Evolutionary conservation across 495 filamentous ascomycete genomes (phyloP), one percentile per base, ranked within the genome.

Genomic region (Aspergillus sparsus): DNA sequence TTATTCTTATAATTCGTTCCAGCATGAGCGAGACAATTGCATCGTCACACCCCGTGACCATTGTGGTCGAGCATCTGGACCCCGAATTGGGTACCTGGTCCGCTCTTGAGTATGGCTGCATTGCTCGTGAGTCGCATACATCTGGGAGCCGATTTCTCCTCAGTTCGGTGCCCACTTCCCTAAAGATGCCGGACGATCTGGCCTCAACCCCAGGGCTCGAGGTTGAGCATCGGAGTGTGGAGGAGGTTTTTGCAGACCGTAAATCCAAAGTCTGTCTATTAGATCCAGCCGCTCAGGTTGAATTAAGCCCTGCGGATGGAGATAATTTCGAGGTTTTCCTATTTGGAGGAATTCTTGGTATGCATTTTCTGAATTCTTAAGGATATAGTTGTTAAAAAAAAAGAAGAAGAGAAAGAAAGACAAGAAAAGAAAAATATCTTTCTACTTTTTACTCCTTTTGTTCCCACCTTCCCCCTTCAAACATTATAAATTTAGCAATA

Each of bases 291-390:
- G 95, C 91, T 6, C 76, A 81, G 64, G 82, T 84, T 62, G 93
- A 97, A 64, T 70, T 98, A 66, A 84, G 80, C 44, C 94, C 95
- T 0, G 87, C 85, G 44, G 94, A 98, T 79, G 90, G 84, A 9
- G 84, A 88, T 41, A 71, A 62, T 11, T 98, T 98, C 73, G 90
- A 97, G 62, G 86, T 89, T 12, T 98, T 97, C 72, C 74, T 98
- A 35, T 98, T 98, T 74, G 94, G 94, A 11, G 94, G 94, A 3
- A 98, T 98, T 73, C 77, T 98, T 59, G 93, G 92, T 95, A 77
- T 62, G 85, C 77, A 57, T 54, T 27, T 46, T 51, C 13, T 39
- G 21, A 33, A 32, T 37, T 34, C 36, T n/a, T 16, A 6, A 32
- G 31, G 33, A 34, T 49, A 54, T 53, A 27, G 21, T 27, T 27